Evolutionary conservation across 257 asterid species (phyloP), one percentile per base, ranked within the genome.

Genomic region (Gardenia jasminoides): DNA sequence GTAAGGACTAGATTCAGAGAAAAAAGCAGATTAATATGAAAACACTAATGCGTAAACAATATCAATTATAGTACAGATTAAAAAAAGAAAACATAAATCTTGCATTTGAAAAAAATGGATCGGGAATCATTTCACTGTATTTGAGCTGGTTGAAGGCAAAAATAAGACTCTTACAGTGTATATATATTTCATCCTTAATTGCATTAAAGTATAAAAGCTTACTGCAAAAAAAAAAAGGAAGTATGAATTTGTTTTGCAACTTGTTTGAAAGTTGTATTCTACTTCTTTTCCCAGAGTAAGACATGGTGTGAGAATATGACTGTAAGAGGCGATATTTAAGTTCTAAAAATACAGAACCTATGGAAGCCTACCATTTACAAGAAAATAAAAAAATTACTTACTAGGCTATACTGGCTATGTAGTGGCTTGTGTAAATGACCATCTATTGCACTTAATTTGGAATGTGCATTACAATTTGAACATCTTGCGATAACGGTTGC

Each of bases 391-490:
- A 67, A 75, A 75, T n/a, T 56, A 80, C 98, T 85, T 85, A 93
- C 99, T 92, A 95, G 82, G 84, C 99, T 95, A 84, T 95, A 89
- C 85, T 95, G 99, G 96, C 93, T 39, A 84, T 44, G 48, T 95
- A 95, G 87, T 95, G 97, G 87, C 92, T 95, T 36, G 98, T 89
- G 90, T 93, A 86, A 92, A 95, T 46, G 99, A 95, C 99, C 99
- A 95, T 86, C 99, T 87, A 72, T 84, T 75, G 67, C 93, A 78
- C 59, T n/a, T n/a, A n/a, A n/a, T 95, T 91, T 10, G 93, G 90
- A 56, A 95, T 30, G 56, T 98, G 99, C 76, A 91, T 82, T 78
- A 95, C 97, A 82, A 95, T 91, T 86, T 95, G 98, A 78, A 95
- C 98, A 81, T 92, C 96, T 81, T 92, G 92, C 44, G 96, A 92